Evolutionary conservation across 1,284 basidiomycete species (phyloP).

Genomic region (Austroboletus novae-zelandiae): DNA sequence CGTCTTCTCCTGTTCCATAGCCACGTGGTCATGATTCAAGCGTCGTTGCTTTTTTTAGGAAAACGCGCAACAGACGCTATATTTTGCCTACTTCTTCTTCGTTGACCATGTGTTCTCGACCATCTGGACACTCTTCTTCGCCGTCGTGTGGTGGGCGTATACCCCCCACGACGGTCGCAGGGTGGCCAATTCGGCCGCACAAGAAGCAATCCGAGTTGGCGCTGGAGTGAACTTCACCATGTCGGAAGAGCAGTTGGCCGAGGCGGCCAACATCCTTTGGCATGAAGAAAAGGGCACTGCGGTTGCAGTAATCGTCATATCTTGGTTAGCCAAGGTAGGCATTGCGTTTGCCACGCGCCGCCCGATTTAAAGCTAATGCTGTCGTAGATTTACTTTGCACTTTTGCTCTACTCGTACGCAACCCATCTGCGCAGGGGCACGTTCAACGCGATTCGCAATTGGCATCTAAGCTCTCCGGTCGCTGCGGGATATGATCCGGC

Average conservation of each 20-base stretch:
- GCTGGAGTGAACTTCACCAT: constrained; percentile 51
- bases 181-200: constrained; percentile 80
- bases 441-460: constrained; percentile 79
- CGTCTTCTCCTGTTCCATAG: background rate
- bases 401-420: constrained; percentile 92
- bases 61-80: constrained; percentile 78
- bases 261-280: constrained; percentile 83
- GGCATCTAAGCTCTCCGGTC: constrained; percentile 37
- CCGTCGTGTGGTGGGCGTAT: constrained; percentile 85
- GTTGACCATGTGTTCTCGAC: constrained; percentile 94
- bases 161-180: constrained; percentile 87
- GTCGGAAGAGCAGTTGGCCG: constrained; percentile 60
- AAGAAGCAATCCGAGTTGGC: constrained; percentile 74
- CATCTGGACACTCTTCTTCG: constrained; percentile 89
- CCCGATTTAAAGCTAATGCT: background rate
- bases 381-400: constrained; percentile 85
- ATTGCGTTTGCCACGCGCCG: background rate
- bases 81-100: constrained; percentile 91
- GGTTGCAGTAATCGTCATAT: constrained; percentile 71
- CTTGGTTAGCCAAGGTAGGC: constrained; percentile 89
- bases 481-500: constrained; percentile 41
- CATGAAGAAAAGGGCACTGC: constrained; percentile 85
- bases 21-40: background rate
- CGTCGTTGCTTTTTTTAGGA: constrained; percentile 52
- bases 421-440: constrained; percentile 89